phyloP scores from a whole-genome alignment of 768 basidiomycete genomes.

The Lentinula lateritia region DNA sequence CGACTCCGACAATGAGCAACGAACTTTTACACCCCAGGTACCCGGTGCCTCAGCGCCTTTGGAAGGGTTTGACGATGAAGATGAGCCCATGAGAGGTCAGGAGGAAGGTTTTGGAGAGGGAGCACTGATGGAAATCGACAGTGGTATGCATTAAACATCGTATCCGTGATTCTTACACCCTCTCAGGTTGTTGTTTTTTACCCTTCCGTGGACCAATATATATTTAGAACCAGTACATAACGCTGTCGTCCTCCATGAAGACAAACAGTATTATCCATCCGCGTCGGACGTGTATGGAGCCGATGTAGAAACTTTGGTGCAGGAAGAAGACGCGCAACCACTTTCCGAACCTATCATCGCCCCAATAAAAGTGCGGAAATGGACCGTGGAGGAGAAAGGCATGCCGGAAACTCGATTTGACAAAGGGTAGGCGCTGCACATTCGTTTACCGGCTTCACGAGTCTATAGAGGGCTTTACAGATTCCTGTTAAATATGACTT shows the following conservation, averaged over 20 bases:
- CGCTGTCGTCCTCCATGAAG: conserved; percentile 88
- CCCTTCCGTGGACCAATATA: not conserved
- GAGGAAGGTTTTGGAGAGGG: conserved; percentile 50
- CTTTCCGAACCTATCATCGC: conserved; percentile 93
- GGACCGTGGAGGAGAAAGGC: conserved; percentile 92
- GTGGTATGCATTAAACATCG: conserved; percentile 31
- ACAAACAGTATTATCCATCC: conserved; percentile 97
- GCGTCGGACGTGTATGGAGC: conserved; percentile 89
- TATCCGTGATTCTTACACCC: not conserved
- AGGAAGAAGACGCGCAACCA: conserved; percentile 97
- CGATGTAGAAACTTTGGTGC: conserved; percentile 93
- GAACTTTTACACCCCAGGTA: conserved; percentile 35
- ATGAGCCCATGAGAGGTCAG: conserved; percentile 51
- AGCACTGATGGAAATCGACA: conserved; percentile 83
- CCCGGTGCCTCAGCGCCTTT: conserved; percentile 45
- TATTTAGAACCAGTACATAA: conserved; percentile 66
- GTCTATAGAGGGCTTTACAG: conserved; percentile 32
- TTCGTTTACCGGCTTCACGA: not conserved
- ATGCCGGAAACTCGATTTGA: conserved; percentile 98
- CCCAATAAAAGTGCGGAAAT: conserved; percentile 91
- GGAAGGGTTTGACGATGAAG: conserved; percentile 73
- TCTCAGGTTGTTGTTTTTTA: not conserved
- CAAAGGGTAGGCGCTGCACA: conserved; percentile 64
- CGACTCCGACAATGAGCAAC: conserved; percentile 53
- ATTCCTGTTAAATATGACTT: conserved; percentile 87